A percentile compares a stretch with the other conserved stretches of the same genome.
Evolutionary conservation across 306 rosid species (phyloP).

Genomic region (Dryas drummondii): DNA sequence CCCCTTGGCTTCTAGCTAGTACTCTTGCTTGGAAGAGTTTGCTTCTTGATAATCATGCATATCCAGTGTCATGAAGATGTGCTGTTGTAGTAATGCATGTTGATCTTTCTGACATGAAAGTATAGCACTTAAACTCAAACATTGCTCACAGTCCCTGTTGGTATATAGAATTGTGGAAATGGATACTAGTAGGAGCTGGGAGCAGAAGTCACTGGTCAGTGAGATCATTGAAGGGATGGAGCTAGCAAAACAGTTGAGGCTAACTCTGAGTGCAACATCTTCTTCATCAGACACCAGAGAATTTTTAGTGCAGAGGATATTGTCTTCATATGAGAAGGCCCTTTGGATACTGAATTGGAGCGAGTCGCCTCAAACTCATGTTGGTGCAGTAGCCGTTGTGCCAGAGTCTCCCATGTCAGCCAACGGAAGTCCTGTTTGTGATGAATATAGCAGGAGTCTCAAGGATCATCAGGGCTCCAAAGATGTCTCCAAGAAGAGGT

Average conservation of each 20-base stretch:
- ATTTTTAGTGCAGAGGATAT: conserved; percentile 50
- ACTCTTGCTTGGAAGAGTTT: conserved; percentile 21
- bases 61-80: conserved; percentile 15
- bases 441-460: conserved; percentile 42
- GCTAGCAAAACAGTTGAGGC: conserved; percentile 58
- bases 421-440: conserved; percentile 50
- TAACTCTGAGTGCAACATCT: conserved; percentile 33
- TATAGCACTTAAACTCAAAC: conserved; percentile 2
- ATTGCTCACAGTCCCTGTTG: conserved; percentile 1
- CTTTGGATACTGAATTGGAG: conserved; percentile 55
- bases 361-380: conserved; percentile 27
- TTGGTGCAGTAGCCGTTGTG: neutral
- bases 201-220: conserved; percentile 47
- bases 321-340: conserved; percentile 70
- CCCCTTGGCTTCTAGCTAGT: conserved; percentile 19
- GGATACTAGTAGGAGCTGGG: conserved; percentile 49
- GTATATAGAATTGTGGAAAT: conserved; percentile 32
- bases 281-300: conserved; percentile 47
- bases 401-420: conserved; percentile 59
- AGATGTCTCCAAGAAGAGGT: conserved; percentile 74
- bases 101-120: conserved; percentile 12
- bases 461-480: conserved; percentile 43
- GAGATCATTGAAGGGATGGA: conserved; percentile 78
- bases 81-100: neutral
- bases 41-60: conserved; percentile 23